Conservation (phyloP, 2,329 filamentous ascomycete genomes). For the Neonectria hederae region DNA sequence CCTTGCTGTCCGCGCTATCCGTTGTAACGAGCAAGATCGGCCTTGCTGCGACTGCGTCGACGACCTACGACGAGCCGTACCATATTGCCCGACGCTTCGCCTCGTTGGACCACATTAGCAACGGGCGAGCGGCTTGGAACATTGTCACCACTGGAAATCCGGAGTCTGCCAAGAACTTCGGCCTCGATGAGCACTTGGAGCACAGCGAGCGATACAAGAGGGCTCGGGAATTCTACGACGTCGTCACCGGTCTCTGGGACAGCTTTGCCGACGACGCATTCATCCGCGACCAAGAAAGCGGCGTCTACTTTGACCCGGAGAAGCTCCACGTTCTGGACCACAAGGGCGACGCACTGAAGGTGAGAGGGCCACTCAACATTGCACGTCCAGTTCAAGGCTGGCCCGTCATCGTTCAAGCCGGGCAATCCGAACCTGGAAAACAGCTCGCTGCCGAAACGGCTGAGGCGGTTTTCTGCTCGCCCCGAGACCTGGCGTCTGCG, state of each 20-base stretch:
- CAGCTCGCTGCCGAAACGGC: slow-evolving; percentile 64
- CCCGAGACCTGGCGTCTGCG: slow-evolving; percentile 54
- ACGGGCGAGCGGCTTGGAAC: slow-evolving; percentile 63
- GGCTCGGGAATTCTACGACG: slow-evolving; percentile 62
- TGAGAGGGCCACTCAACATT: slow-evolving; percentile 57
- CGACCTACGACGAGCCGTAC: slow-evolving; percentile 64
- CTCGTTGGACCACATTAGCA: slow-evolving; percentile 61
- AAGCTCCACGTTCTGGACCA: slow-evolving; percentile 64
- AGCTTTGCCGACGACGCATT: slow-evolving; percentile 66
- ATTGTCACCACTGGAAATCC: slow-evolving; percentile 64
- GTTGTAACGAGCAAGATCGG: slow-evolving; percentile 59
- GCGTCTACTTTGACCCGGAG: slow-evolving; percentile 60
- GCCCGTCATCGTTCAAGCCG: slow-evolving; percentile 65
- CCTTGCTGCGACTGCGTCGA: slow-evolving; percentile 63
- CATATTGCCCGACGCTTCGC: slow-evolving; percentile 64
- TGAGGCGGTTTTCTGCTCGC: slow-evolving; percentile 62
- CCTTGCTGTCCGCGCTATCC: slow-evolving; percentile 60
- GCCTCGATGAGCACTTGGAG: slow-evolving; percentile 59
- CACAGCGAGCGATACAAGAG: slow-evolving; percentile 61
- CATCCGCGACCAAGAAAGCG: slow-evolving; percentile 56
- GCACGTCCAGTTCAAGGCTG: slow-evolving; percentile 62
- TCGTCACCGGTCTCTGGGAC: slow-evolving; percentile 63
- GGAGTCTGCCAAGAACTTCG: slow-evolving; percentile 62
- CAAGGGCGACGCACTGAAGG: slow-evolving; percentile 49
- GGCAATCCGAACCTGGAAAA: slow-evolving; percentile 61